Evolutionary conservation across 108 stramenopile species (phyloP).

Genomic region (Cylindrotheca fusiformis): DNA sequence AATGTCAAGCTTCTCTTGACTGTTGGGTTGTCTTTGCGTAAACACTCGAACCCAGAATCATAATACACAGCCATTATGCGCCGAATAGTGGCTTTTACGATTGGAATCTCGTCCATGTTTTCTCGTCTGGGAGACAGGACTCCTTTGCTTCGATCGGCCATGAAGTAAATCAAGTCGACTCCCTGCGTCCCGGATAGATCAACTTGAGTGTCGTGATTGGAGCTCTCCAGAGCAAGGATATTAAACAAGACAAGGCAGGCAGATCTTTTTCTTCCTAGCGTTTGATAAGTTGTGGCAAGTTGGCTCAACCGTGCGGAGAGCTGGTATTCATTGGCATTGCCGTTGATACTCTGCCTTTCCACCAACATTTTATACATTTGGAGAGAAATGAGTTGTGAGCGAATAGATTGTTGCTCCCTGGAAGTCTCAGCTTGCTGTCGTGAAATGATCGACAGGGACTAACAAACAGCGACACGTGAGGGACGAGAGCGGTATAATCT

Average conservation of each 20-base stretch:
- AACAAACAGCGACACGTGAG: not conserved
- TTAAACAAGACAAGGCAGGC: not conserved
- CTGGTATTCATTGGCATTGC: conserved; percentile 16
- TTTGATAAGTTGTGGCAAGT: conserved; percentile 12
- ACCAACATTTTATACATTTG: conserved; percentile 4
- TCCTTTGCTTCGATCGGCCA: conserved; percentile 6
- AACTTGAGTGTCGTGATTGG: not conserved
- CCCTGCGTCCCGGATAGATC: not conserved
- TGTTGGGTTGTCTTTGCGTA: too few species aligned
- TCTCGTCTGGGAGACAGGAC: conserved; percentile 9
- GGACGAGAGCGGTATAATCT: not conserved
- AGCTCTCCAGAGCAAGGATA: not conserved
- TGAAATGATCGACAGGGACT: conserved; percentile 16
- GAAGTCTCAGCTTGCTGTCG: conserved; percentile 15
- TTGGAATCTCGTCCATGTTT: not conserved
- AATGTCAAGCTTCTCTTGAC: too few species aligned
- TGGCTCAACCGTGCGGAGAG: conserved; percentile 14
- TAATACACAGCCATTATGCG: not conserved
- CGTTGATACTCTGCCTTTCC: not conserved
- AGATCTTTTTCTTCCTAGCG: not conserved
- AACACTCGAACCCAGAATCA: too few species aligned
- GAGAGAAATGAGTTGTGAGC: conserved; percentile 10
- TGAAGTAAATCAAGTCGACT: not conserved
- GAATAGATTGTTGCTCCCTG: conserved; percentile 1
- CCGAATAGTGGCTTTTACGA: not conserved